phyloP scores from a whole-genome alignment of 1,284 basidiomycete genomes.

The Volvariella volvacea region DNA sequence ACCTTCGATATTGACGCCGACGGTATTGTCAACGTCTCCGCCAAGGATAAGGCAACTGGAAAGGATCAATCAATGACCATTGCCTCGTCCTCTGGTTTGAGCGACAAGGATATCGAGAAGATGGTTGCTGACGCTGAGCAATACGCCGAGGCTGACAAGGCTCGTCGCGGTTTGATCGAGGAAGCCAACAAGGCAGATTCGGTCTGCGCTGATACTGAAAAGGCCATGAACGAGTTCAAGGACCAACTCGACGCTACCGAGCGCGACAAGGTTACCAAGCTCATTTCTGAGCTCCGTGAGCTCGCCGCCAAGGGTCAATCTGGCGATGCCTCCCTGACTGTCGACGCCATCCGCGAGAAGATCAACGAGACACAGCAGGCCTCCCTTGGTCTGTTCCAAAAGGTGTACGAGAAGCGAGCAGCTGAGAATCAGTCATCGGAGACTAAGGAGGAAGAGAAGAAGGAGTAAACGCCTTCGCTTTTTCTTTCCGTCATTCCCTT shows the following conservation, averaged over 20 bases:
- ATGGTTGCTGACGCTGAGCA: slow-evolving; percentile 96
- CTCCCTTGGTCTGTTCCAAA: slow-evolving; percentile 96
- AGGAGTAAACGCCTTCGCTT: slow-evolving; percentile 43
- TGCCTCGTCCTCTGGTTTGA: slow-evolving; percentile 94
- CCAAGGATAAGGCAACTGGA: slow-evolving; percentile 95
- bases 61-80: slow-evolving; percentile 99
- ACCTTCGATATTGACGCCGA: slow-evolving; percentile 98
- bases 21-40: slow-evolving; percentile 96
- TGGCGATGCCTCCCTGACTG: slow-evolving; percentile 76
- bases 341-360: slow-evolving; percentile 89
- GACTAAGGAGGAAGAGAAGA: slow-evolving; percentile 62
- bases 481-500: slow-evolving; percentile 8
- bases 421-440: slow-evolving; percentile 53
- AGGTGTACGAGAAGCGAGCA: slow-evolving; percentile 92
- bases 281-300: slow-evolving; percentile 85
- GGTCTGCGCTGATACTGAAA: slow-evolving; percentile 93
- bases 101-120: slow-evolving; percentile 94
- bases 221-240: slow-evolving; percentile 97
- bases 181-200: slow-evolving; percentile 97
- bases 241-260: slow-evolving; percentile 89
- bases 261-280: slow-evolving; percentile 89
- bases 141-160: slow-evolving; percentile 89
- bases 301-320: slow-evolving; percentile 87
- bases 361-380: slow-evolving; percentile 96
- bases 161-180: slow-evolving; percentile 85